Percentiles rank a stretch among this genome's conserved stretches.
Evolutionary conservation across 805 yeast species (phyloP).

Genomic region (Pichia scutulata): DNA sequence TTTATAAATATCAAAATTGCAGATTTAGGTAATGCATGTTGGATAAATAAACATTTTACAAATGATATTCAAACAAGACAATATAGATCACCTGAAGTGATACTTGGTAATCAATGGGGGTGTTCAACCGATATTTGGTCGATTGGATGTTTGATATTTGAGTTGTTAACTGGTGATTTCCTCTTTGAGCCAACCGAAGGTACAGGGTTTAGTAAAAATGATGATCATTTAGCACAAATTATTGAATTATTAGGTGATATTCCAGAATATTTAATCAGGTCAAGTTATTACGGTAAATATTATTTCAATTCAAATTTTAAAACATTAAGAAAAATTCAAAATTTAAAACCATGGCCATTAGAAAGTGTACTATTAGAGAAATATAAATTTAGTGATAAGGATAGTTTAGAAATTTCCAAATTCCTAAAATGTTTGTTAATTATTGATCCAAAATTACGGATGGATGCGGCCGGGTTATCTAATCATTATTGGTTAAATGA

Average conservation of each 20-base stretch:
- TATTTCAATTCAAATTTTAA: constrained; percentile 28
- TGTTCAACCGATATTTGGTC: constrained; percentile 95
- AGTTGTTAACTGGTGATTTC: constrained; percentile 88
- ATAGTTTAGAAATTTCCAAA: constrained; percentile 66
- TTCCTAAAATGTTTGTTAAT: constrained; percentile 79
- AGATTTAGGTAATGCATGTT: constrained; percentile 89
- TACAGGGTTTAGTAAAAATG: constrained; percentile 74
- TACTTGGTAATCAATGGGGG: constrained; percentile 84
- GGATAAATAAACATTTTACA: constrained; percentile 72
- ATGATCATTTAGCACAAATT: constrained; percentile 94
- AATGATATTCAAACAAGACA: constrained; percentile 89
- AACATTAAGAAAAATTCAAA: constrained; percentile 65
- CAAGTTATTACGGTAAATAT: constrained; percentile 48
- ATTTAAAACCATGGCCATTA: constrained; percentile 85
- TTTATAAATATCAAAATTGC: constrained; percentile 79
- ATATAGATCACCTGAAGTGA: constrained; percentile 85
- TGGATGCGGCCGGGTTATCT: constrained; percentile 94
- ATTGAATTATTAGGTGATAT: constrained; percentile 47
- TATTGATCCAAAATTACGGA: constrained; percentile 71
- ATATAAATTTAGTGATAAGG: constrained; percentile 62
- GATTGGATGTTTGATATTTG: constrained; percentile 86
- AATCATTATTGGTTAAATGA: constrained; percentile 82
- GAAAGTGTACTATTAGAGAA: constrained; percentile 77
- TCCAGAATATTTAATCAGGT: constrained; percentile 52
- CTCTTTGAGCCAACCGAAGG: constrained; percentile 85